These are phyloP conservation scores for Scytalidium lignicola DNA, from an alignment of 2,329 filamentous ascomycete genomes.

Conservation along the genomic window DNA sequence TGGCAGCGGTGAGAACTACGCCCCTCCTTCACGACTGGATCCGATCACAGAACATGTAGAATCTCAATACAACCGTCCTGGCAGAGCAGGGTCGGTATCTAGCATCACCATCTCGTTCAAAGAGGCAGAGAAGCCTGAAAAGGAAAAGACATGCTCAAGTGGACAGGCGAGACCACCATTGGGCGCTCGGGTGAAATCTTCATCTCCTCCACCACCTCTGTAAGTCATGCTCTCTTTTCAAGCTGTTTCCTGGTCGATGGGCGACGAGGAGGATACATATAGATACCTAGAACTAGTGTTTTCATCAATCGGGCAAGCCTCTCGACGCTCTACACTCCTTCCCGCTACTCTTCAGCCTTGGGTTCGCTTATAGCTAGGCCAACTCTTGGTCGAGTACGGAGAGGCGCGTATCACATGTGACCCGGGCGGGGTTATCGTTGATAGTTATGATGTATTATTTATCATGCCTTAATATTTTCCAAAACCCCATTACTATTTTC, in stretches of 20 bases:
- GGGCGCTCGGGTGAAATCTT: slow-evolving; percentile 21
- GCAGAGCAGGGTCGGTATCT: slow-evolving; percentile 11
- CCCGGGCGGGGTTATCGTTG: background rate
- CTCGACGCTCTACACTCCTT: slow-evolving; percentile 6
- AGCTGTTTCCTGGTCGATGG: background rate
- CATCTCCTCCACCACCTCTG: slow-evolving; percentile 32
- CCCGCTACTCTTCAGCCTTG: slow-evolving; percentile 10
- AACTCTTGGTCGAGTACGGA: background rate
- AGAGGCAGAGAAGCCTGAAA: slow-evolving; percentile 9
- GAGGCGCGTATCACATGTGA: background rate
- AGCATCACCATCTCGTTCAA: slow-evolving; percentile 22
- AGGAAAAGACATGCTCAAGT: slow-evolving; percentile 9
- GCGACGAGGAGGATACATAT: slow-evolving; percentile 1
- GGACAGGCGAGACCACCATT: slow-evolving; percentile 9
- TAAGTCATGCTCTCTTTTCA: slow-evolving; percentile 19
- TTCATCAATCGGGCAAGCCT: slow-evolving; percentile 3
- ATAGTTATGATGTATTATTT: background rate
- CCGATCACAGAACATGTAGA: slow-evolving; percentile 28
- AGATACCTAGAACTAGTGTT: background rate
- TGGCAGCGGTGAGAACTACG: slow-evolving; percentile 7
- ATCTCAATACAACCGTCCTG: slow-evolving; percentile 4
- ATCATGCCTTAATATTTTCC: no score
- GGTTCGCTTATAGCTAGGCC: slow-evolving; percentile 10
- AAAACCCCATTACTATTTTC: no score
- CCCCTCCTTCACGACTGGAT: slow-evolving; percentile 18